A percentile compares a stretch with the other conserved stretches of the same genome.
phyloP scores from a whole-genome alignment of 1,284 basidiomycete species.

The Fomitopsis schrenkii region DNA sequence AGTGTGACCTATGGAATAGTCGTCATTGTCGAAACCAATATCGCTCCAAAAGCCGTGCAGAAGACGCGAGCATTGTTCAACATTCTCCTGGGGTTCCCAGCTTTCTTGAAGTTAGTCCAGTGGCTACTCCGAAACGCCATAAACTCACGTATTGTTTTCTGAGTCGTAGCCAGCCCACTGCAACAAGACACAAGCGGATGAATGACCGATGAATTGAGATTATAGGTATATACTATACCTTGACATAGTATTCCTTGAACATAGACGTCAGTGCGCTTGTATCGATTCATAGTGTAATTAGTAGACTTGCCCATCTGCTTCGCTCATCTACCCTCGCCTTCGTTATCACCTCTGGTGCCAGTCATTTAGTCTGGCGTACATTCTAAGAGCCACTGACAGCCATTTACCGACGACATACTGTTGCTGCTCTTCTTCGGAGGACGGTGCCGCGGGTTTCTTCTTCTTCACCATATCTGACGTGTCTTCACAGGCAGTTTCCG shows the following conservation, averaged over 20 bases:
- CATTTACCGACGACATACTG: background rate
- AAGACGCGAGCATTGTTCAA: conserved; percentile 49
- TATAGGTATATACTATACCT: conserved; percentile 32
- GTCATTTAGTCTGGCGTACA: background rate
- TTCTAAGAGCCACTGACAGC: background rate
- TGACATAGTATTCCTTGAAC: conserved; percentile 54
- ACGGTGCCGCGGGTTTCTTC: background rate
- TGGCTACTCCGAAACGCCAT: background rate
- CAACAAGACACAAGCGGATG: conserved; percentile 12
- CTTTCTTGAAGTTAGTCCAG: conserved; percentile 29
- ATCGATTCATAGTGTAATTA: background rate
- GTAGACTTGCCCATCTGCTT: conserved; percentile 37
- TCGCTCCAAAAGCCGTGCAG: conserved; percentile 60
- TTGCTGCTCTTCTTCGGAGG: background rate
- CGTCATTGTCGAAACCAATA: conserved; percentile 50
- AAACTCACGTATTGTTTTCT: conserved; percentile 41
- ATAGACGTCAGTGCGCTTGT: background rate
- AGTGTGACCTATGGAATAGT: conserved; percentile 43
- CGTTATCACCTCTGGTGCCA: conserved; percentile 46
- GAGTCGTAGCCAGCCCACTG: conserved; percentile 51
- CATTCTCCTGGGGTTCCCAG: conserved; percentile 63
- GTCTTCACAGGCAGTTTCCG: background rate
- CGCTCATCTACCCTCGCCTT: conserved; percentile 41
- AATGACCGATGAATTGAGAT: background rate
- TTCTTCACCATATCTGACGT: background rate